These are phyloP conservation scores for Stephanodiscus minutulus DNA, from an alignment of 108 stramenopile species.

Conservation along the genomic window DNA sequence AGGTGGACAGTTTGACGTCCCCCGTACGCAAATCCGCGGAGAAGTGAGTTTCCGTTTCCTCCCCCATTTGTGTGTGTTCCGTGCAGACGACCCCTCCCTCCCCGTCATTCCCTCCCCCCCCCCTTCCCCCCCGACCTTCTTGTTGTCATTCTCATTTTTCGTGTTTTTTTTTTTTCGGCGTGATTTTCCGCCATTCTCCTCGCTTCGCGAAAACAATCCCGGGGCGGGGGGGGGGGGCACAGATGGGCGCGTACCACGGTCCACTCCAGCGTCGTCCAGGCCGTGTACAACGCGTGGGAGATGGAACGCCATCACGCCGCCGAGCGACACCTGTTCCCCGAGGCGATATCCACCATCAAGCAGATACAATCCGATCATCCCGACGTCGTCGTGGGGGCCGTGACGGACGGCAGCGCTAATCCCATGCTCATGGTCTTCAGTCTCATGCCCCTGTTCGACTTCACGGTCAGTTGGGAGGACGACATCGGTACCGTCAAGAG, in stretches of 20 bases:
- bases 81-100: background rate
- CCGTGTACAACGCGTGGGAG: conserved; percentile 85
- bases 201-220: too few species aligned
- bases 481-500: conserved; percentile 54
- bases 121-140: too few species aligned
- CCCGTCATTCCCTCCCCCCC: too few species aligned
- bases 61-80: background rate
- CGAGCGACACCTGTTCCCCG: conserved; percentile 83
- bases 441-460: conserved; percentile 83
- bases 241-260: conserved; percentile 81
- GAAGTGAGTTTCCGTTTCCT: conserved; percentile 77
- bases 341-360: conserved; percentile 71
- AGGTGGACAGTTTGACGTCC: conserved; percentile 58
- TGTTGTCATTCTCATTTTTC: conserved; percentile 7
- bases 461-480: conserved; percentile 87
- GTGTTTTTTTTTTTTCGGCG: background rate
- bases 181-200: background rate
- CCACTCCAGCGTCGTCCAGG: conserved; percentile 74
- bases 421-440: conserved; percentile 89
- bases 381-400: conserved; percentile 83
- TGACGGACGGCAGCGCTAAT: conserved; percentile 88
- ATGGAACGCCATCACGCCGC: conserved; percentile 91
- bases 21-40: conserved; percentile 71
- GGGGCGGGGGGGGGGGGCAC: too few species aligned
- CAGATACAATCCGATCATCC: conserved; percentile 85